These are phyloP conservation scores for Capillidium heterosporum DNA, from an alignment of 371 early-diverging fungal species.

Conservation along the genomic window DNA sequence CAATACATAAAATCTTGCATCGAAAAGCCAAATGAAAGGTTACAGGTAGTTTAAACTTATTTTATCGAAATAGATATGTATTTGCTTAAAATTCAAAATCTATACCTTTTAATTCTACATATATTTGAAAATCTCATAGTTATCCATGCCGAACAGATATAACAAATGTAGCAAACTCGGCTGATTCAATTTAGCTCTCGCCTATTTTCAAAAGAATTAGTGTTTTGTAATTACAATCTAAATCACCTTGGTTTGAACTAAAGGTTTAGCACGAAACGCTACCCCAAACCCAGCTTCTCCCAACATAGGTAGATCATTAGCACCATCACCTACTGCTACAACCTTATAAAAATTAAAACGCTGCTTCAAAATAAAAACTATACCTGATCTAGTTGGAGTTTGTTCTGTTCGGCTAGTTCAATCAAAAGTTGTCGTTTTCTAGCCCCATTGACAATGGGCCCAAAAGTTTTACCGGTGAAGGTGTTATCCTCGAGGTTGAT, in stretches of 20 bases:
- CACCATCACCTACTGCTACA: constrained; percentile 98
- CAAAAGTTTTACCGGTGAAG: constrained; percentile 71
- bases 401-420: constrained; percentile 61
- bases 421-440: constrained; percentile 87
- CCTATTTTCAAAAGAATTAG: too few species aligned
- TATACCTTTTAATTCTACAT: too few species aligned
- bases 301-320: constrained; percentile 97
- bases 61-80: too few species aligned
- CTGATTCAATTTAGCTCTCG: too few species aligned
- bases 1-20: too few species aligned
- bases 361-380: not conserved
- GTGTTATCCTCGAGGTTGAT: constrained; percentile 60
- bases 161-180: too few species aligned
- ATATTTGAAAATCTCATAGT: too few species aligned
- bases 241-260: constrained; percentile 66
- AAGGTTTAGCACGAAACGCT: constrained; percentile 96
- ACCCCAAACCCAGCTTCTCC: constrained; percentile 92
- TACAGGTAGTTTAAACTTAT: too few species aligned
- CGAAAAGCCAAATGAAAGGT: too few species aligned
- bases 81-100: too few species aligned
- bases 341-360: constrained; percentile 24
- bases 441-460: constrained; percentile 76
- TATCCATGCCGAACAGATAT: too few species aligned
- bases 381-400: not conserved
- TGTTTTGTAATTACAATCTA: not conserved